A percentile compares a stretch with the other conserved stretches of the same genome.
Conservation (phyloP, 1,139 yeast genomes). For the Yamadazyma kanchanaburiensis region DNA sequence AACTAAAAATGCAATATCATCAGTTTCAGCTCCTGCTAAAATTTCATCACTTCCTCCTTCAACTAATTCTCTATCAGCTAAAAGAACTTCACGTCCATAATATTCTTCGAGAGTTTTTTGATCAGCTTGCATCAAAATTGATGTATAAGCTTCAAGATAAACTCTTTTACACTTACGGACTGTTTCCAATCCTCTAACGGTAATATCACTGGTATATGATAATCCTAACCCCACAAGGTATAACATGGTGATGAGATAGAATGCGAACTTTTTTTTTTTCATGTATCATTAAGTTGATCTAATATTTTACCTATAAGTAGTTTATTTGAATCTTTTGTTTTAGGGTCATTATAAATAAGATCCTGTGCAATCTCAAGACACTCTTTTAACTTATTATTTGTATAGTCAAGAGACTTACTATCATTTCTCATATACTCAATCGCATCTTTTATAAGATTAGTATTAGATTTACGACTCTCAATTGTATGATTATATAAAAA, state of each 20-base stretch:
- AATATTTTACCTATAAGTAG: conserved; percentile 7
- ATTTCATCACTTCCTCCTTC: conserved; percentile 86
- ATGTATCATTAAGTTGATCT: conserved; percentile 10
- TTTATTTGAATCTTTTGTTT: conserved; percentile 2
- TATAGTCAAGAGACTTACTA: conserved; percentile 21
- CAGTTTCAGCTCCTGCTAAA: conserved; percentile 68
- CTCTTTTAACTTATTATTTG: conserved; percentile 17
- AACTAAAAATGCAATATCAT: conserved; percentile 88
- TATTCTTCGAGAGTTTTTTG: conserved; percentile 64
- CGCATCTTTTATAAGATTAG: conserved; percentile 17
- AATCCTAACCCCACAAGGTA: conserved; percentile 90
- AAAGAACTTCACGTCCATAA: conserved; percentile 78
- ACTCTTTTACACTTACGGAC: conserved; percentile 83
- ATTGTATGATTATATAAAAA: conserved; percentile 18
- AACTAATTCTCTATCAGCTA: conserved; percentile 94
- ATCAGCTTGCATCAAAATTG: conserved; percentile 91
- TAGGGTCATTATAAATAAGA: conserved; percentile 11
- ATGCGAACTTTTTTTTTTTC: neutral
- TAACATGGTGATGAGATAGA: conserved; percentile 49
- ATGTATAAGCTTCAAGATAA: conserved; percentile 92
- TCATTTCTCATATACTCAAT: conserved; percentile 19
- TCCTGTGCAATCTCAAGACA: conserved; percentile 17
- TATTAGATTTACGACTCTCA: conserved; percentile 15
- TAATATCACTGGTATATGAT: conserved; percentile 84
- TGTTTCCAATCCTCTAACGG: conserved; percentile 88